phyloP scores from a whole-genome alignment of 192 early-diverging fungal genomes.

The Coemansia sp. region DNA sequence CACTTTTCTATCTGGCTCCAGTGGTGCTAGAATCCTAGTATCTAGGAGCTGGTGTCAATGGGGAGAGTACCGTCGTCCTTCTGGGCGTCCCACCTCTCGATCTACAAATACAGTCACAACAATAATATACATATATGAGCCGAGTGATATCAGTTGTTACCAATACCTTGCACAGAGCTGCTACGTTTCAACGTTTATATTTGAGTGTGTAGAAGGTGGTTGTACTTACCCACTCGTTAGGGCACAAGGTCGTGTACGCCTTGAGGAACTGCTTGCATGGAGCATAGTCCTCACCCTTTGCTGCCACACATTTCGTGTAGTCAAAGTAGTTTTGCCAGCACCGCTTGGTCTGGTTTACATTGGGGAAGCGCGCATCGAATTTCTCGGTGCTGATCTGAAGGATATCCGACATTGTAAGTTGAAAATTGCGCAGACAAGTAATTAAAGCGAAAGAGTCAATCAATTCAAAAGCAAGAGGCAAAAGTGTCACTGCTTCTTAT shows the following conservation, averaged over 20 bases:
- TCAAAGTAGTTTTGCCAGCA: constrained; percentile 99
- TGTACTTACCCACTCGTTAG: constrained; percentile 85
- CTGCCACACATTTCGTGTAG: constrained; percentile 86
- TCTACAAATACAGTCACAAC: constrained; percentile 24
- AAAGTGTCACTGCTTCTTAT: no score
- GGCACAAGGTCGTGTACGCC: constrained; percentile 88
- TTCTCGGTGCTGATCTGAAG: constrained; percentile 43
- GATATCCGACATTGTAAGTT: constrained; percentile 30
- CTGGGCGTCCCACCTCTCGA: constrained; percentile 56
- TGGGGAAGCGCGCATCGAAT: constrained; percentile 84
- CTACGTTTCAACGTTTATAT: not conserved
- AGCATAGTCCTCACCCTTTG: constrained; percentile 94
- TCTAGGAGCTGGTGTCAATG: constrained; percentile 28
- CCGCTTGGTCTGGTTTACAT: constrained; percentile 99
- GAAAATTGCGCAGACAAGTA: not conserved
- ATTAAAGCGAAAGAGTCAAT: not conserved
- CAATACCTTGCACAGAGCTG: not conserved
- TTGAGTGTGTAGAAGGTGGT: no score
- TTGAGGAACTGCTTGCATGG: constrained; percentile 91
- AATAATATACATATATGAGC: not conserved
- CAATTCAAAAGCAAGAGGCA: not conserved
- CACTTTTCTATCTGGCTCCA: not conserved
- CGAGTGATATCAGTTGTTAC: not conserved
- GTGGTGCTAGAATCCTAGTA: not conserved
- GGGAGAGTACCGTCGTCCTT: constrained; percentile 56